Evolutionary conservation across 306 rosid species (phyloP), one percentile per base, ranked within the genome.

Genomic region (Citrullus colocynthis): DNA sequence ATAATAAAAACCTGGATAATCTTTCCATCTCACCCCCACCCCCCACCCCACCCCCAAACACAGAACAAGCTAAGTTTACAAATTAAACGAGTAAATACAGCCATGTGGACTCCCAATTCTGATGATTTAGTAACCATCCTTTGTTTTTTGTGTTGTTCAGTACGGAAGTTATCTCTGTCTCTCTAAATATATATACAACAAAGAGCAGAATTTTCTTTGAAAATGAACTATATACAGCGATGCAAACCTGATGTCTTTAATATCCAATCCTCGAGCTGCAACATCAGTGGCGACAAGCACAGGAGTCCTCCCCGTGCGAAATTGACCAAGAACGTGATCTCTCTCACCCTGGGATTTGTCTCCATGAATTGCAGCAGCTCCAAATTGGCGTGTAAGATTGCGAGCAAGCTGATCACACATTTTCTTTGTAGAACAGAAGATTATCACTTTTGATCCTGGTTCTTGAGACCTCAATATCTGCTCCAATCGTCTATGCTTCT

Each of bases 321-420:
- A 96, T 81, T 96, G 96, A 78, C 77, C 88, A 89, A 96, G 81
- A 66, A 96, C 98, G 16, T 87, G 88, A 80, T 96, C 99, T 86
- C 99, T 92, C 81, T 96, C 99, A 76, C 87, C 78, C 89, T 96
- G 99, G 78, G 99, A 96, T 81, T 96, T 96, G 89, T 96, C 99
- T 75, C 99, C 99, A 66, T 96, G 99, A 75, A 96, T 96, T 63
- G 99, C 98, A 59, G 96, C 92, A 79, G 98, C 99, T 70, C 99
- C 97, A 83, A 92, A 96, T 80, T 91, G 97, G 70, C 98, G 97
- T 2, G 93, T 78, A 59, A 96, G 96, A 84, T 93, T 96, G 30
- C 97, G 97, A 75, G 97, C 85, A 77, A 96, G 97, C 79, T 92
- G 99, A 87, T 96, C 99, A 66, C 99, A 96, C 99, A 96, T 96